Evolutionary conservation across 805 yeast species (phyloP).

Genomic region (Lipomyces chichibuensis): DNA sequence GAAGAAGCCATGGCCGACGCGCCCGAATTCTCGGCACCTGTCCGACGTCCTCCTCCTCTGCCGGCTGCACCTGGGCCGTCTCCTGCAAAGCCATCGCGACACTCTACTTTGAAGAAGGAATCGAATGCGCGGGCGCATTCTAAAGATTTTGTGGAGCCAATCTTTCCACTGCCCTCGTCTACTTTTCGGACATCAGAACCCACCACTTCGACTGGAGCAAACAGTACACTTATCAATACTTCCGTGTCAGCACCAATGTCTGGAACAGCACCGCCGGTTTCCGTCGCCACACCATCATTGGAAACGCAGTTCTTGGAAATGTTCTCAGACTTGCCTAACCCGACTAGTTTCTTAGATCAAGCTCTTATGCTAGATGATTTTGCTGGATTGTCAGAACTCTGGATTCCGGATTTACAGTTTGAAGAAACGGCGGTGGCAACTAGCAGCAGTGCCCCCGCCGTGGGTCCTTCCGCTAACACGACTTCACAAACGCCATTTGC

Average conservation of each 20-base stretch:
- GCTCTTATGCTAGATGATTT: constrained; percentile 39
- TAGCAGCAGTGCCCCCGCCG: neutral
- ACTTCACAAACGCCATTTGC: neutral
- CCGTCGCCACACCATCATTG: constrained; percentile 19
- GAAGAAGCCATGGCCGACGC: constrained; percentile 4
- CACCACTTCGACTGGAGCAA: neutral
- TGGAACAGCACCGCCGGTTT: neutral
- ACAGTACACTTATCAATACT: neutral
- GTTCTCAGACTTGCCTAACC: constrained; percentile 45
- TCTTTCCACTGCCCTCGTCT: constrained; percentile 1
- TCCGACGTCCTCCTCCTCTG: neutral
- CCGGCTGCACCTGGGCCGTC: neutral
- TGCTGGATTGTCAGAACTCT: constrained; percentile 24
- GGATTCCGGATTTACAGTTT: constrained; percentile 25
- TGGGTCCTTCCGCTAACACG: neutral
- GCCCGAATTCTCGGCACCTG: neutral
- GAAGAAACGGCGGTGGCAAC: constrained; percentile 9
- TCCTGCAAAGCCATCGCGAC: neutral
- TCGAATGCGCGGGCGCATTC: neutral
- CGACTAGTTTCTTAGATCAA: constrained; percentile 43
- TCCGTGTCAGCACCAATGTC: neutral
- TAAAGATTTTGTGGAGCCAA: too few species aligned
- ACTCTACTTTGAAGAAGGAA: neutral
- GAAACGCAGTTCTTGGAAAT: constrained; percentile 41
- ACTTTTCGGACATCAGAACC: neutral